These are phyloP conservation scores for Dactylellina leptospora DNA, from an alignment of 2,329 filamentous ascomycete genomes.

Conservation along the genomic window DNA sequence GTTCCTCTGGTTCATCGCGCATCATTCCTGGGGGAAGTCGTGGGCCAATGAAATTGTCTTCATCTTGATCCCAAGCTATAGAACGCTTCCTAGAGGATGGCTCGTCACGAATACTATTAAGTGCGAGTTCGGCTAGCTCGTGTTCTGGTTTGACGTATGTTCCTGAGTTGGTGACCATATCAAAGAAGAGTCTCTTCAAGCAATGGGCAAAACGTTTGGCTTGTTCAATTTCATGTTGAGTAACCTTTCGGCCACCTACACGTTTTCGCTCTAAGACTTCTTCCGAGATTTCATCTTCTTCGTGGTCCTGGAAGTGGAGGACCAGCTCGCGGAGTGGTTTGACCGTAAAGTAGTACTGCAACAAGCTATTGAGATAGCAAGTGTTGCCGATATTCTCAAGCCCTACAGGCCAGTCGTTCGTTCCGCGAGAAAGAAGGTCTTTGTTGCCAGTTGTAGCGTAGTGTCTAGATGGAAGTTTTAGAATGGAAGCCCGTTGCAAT, in stretches of 20 bases:
- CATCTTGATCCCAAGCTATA: constrained; percentile 66
- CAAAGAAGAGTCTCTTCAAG: constrained; percentile 74
- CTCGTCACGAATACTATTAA: constrained; percentile 61
- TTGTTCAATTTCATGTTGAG: constrained; percentile 67
- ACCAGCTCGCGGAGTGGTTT: constrained; percentile 82
- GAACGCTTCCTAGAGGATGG: constrained; percentile 39
- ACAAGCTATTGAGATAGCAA: constrained; percentile 94
- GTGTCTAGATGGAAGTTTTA: constrained; percentile 7
- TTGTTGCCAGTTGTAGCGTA: constrained; percentile 40
- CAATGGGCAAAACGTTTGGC: constrained; percentile 81
- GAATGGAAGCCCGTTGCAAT: neutral
- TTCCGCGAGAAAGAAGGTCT: constrained; percentile 24
- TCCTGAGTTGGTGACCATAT: constrained; percentile 72
- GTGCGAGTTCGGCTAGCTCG: constrained; percentile 79
- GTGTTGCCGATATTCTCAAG: constrained; percentile 95
- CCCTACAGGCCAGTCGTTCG: constrained; percentile 76
- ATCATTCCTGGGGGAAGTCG: constrained; percentile 40
- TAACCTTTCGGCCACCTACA: constrained; percentile 77
- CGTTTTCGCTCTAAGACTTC: constrained; percentile 72
- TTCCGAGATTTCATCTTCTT: constrained; percentile 71
- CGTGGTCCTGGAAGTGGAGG: constrained; percentile 75
- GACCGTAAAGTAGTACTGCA: constrained; percentile 94
- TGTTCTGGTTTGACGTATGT: constrained; percentile 75
- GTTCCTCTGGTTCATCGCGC: constrained; percentile 7
- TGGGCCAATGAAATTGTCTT: constrained; percentile 58